Conservation (phyloP, 2,329 filamentous ascomycete species). For the Aureobasidium mangrovei region DNA sequence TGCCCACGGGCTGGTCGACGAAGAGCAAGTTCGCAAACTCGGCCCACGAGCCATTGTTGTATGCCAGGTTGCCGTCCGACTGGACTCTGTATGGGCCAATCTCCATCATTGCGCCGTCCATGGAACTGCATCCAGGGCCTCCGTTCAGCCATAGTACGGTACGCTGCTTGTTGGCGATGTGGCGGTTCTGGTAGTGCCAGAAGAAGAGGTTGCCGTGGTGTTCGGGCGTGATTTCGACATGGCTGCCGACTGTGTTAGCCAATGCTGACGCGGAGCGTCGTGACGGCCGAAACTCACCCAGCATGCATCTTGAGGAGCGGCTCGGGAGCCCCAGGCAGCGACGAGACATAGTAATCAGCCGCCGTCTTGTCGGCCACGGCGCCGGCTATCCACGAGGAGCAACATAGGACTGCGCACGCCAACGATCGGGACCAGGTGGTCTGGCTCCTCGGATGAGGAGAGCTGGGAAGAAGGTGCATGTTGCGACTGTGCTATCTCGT, state of each 20-base stretch:
- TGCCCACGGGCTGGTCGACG: slow-evolving; percentile 93
- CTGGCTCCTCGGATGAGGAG: slow-evolving; percentile 1
- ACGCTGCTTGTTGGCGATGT: slow-evolving; percentile 83
- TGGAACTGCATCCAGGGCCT: slow-evolving; percentile 91
- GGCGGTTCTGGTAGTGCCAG: slow-evolving; percentile 93
- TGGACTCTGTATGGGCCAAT: slow-evolving; percentile 85
- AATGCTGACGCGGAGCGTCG: not conserved
- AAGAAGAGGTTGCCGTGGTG: slow-evolving; percentile 95
- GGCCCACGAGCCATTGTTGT: slow-evolving; percentile 96
- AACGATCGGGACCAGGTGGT: not conserved
- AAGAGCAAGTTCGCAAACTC: slow-evolving; percentile 97
- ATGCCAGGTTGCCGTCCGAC: slow-evolving; percentile 59
- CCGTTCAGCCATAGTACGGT: slow-evolving; percentile 97
- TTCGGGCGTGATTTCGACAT: slow-evolving; percentile 79
- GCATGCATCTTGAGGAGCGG: slow-evolving; percentile 94
- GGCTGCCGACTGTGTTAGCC: slow-evolving; percentile 43
- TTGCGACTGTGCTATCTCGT: slow-evolving; percentile 5
- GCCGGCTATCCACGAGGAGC: slow-evolving; percentile 13
- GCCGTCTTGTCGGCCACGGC: slow-evolving; percentile 47
- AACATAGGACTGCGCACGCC: slow-evolving; percentile 12
- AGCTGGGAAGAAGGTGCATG: not conserved
- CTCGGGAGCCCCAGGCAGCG: slow-evolving; percentile 73
- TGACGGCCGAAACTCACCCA: slow-evolving; percentile 56
- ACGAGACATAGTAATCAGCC: slow-evolving; percentile 82
- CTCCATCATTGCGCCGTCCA: slow-evolving; percentile 95